Conservation (phyloP, 306 rosid genomes). For the Bauhinia variegata region DNA sequence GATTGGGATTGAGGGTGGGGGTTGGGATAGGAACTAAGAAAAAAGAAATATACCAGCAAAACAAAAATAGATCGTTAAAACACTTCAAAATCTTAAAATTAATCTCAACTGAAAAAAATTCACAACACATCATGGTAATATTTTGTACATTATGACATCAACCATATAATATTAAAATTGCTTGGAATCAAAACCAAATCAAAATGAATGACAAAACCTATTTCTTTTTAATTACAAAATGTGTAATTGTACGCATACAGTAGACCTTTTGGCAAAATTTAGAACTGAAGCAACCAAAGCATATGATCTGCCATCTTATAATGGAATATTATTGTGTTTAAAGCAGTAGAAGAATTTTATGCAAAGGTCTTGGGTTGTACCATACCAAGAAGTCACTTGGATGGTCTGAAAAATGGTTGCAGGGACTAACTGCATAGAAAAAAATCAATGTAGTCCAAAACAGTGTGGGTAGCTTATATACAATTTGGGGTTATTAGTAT, state of each 20-base stretch:
- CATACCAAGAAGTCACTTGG: slow-evolving; percentile 12
- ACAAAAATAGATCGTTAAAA: slow-evolving; percentile 10
- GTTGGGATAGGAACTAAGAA: background rate
- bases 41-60: slow-evolving; percentile 11
- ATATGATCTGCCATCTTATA: background rate
- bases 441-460: slow-evolving; percentile 19
- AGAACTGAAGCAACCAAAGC: background rate
- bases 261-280: slow-evolving; percentile 11
- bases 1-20: background rate
- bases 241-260: background rate
- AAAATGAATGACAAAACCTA: background rate
- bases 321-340: background rate
- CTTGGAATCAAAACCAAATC: slow-evolving; percentile 22
- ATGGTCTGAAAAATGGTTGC: slow-evolving; percentile 12
- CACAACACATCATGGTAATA: slow-evolving; percentile 3
- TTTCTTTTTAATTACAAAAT: slow-evolving; percentile 25
- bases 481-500: slow-evolving; percentile 29
- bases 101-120: slow-evolving; percentile 17
- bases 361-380: slow-evolving; percentile 18
- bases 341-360: background rate
- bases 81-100: background rate
- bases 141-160: slow-evolving; percentile 1
- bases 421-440: background rate
- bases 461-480: slow-evolving; percentile 18
- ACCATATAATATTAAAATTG: background rate